Percentiles rank a stretch among this genome's conserved stretches.
These are phyloP conservation scores for Boletus insuetus DNA, from an alignment of 768 basidiomycete species.

Conservation along the genomic window DNA sequence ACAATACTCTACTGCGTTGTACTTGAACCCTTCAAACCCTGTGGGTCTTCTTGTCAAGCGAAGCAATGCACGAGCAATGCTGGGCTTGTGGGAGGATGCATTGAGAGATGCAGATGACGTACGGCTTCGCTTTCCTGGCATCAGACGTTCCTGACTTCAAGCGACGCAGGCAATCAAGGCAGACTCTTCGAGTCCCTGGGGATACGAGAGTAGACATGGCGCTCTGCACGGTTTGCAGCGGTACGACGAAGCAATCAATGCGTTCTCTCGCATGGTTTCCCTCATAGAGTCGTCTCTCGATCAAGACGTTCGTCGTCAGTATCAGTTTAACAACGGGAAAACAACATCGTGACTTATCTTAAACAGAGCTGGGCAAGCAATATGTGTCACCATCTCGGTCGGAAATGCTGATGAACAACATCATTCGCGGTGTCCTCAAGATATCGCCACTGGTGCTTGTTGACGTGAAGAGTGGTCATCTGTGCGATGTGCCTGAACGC, in stretches of 20 bases:
- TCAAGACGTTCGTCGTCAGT: not conserved
- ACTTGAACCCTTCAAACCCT: too few relatives aligned
- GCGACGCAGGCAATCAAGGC: too few relatives aligned
- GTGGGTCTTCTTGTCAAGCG: too few relatives aligned
- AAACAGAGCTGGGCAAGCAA: not conserved
- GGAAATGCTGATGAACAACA: not conserved
- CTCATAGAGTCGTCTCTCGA: not conserved
- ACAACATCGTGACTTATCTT: not conserved
- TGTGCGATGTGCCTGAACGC: not conserved
- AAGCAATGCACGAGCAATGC: too few relatives aligned
- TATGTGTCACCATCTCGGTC: not conserved
- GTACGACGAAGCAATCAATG: not conserved
- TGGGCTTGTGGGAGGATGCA: too few relatives aligned
- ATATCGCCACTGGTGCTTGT: not conserved
- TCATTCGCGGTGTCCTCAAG: not conserved
- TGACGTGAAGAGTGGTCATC: not conserved
- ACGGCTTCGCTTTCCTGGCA: too few relatives aligned
- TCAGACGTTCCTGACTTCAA: too few relatives aligned
- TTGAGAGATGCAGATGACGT: too few relatives aligned
- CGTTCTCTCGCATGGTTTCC: not conserved
- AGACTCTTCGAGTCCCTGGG: too few relatives aligned
- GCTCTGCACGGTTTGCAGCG: not conserved
- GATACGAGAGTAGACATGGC: constrained; percentile 1
- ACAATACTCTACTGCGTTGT: too few relatives aligned
- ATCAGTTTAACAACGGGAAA: accelerated